Evolutionary conservation across 192 early-diverging fungal genomes (phyloP).

Genomic region (Mortierella antarctica): DNA sequence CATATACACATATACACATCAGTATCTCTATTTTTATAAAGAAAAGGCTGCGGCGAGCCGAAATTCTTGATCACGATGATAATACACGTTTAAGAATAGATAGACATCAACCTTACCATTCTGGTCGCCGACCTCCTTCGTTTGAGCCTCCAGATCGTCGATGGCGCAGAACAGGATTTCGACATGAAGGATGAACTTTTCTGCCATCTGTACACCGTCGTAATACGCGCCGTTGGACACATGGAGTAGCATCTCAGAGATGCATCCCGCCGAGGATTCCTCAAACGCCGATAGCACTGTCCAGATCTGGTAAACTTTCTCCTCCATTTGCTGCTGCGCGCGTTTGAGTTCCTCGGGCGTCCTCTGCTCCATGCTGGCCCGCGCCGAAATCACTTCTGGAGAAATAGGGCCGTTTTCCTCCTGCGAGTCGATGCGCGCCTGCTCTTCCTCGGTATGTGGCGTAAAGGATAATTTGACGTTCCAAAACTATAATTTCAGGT

Average conservation of each 20-base stretch:
- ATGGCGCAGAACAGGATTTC: constrained; percentile 91
- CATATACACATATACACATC: too few relatives aligned
- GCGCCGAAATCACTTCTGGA: neutral
- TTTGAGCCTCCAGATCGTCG: constrained; percentile 82
- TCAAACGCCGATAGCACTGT: constrained; percentile 94
- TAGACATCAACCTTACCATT: constrained; percentile 13
- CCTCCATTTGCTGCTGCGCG: constrained; percentile 79
- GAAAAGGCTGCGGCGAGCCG: neutral
- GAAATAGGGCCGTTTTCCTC: neutral
- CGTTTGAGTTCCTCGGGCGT: constrained; percentile 60
- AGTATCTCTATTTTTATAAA: neutral
- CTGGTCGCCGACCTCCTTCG: constrained; percentile 33
- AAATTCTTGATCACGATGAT: neutral
- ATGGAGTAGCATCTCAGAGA: constrained; percentile 93
- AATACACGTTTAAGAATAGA: neutral
- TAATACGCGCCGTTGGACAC: constrained; percentile 87
- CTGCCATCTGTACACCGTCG: constrained; percentile 85
- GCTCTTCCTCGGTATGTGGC: constrained; percentile 24
- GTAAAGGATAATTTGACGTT: constrained; percentile 65
- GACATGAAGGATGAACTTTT: constrained; percentile 91
- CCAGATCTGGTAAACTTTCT: constrained; percentile 92
- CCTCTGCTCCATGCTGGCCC: constrained; percentile 29
- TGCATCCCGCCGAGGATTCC: constrained; percentile 96
- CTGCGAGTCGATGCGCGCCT: neutral
- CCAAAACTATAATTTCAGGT: constrained; percentile 62